Base-by-base conservation (phyloP, 108 stramenopile species). In the Discostella stelligeroides region DNA sequence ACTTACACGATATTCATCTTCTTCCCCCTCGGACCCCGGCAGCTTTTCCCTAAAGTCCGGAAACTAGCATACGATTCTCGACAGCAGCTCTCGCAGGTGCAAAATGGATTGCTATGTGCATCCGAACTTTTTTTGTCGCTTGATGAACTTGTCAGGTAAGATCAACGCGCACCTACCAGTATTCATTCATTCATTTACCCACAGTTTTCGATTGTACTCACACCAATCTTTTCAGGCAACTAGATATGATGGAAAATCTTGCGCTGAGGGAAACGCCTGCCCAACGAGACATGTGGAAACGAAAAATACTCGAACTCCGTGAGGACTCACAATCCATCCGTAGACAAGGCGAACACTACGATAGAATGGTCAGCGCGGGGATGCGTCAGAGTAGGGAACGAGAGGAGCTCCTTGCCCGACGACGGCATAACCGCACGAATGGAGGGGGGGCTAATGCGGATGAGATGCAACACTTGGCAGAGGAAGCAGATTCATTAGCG, bases 61-160 rank as follows among this genome's bases (percentile, higher is more conserved):
- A 94, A 94, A 64, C 78, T 94, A 4, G 86, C 89, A 34, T 94
- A 94, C 70, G 92, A 94, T 68, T 81, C 90, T 40, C 85, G 90
- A 50, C 92, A 94, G 64, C 92, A 91, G 57, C 77, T 94, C 2
- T 78, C 87, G 4, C 90, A 89, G 67, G 87, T 94, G 6, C 90
- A 94, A 63, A 89, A 92, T 75, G 87, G 85, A 28, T 41, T 85
- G 27, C 27, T 89, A 42, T 73, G 84, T 63, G 72, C 81, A 4
- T 88, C 90, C 11, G 92, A 94, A 51, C 75, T 94, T 12, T 89
- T 87, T 48, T 23, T 91, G 42, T 83, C 83, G 1, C 64, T 94
- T 43, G 92, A 94, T 77, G 92, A 94, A 65, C 70, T 94, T 63
- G 60, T 66, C 21, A 73, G 74, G 74, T 75, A 23, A 15, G 66